These are phyloP conservation scores for Coccomyxa subellipsoidea DNA, from an alignment of 163 green algal species.

Conservation along the genomic window DNA sequence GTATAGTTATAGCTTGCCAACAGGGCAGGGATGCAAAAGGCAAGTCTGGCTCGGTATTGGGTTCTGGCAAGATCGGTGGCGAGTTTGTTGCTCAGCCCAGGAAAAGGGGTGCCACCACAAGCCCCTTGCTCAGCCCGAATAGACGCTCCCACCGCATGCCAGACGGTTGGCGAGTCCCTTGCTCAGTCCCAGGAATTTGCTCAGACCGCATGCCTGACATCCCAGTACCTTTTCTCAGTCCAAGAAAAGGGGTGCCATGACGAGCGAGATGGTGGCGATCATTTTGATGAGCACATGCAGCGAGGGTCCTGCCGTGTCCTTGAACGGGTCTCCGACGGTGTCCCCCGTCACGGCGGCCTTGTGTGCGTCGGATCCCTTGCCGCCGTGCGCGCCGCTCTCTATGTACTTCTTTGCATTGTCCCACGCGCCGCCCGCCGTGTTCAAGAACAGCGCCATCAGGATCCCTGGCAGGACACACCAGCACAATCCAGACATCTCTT, in stretches of 20 bases:
- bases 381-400: slow-evolving; percentile 29
- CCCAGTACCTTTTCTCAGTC: too few species aligned
- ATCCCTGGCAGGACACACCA: slow-evolving; percentile 19
- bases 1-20: too few species aligned
- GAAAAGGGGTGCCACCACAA: background rate
- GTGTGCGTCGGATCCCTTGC: slow-evolving; percentile 56
- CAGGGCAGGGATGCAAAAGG: too few species aligned
- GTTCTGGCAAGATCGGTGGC: too few species aligned
- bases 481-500: too few species aligned
- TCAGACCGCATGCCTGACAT: too few species aligned
- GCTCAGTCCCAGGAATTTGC: too few species aligned
- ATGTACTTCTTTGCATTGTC: slow-evolving; percentile 64
- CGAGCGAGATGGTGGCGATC: slow-evolving; percentile 64
- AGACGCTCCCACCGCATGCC: too few species aligned
- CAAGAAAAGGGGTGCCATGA: slow-evolving; percentile 65
- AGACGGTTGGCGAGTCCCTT: too few species aligned
- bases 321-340: slow-evolving; percentile 60
- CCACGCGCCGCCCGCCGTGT: slow-evolving; percentile 50
- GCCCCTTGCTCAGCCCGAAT: too few species aligned
- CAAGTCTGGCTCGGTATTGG: too few species aligned
- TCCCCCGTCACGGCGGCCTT: slow-evolving; percentile 62
- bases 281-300: slow-evolving; percentile 77
- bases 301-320: slow-evolving; percentile 61
- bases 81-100: too few species aligned
- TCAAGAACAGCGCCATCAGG: slow-evolving; percentile 35